Evolutionary conservation across 345 rosid genomes (phyloP).

Genomic region (Mercurialis annua): DNA sequence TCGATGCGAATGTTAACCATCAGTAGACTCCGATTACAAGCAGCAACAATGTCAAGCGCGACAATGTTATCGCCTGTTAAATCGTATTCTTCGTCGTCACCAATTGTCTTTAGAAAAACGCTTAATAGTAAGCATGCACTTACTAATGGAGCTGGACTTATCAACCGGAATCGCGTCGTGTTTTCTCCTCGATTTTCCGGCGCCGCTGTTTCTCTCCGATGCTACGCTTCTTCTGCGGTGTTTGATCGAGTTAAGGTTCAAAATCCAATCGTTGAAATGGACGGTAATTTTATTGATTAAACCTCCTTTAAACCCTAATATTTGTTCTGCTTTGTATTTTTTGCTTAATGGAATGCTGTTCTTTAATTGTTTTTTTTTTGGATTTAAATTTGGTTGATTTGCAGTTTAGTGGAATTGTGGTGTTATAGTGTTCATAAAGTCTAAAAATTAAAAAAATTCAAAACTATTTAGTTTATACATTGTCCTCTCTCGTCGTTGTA

Average conservation of each 20-base stretch:
- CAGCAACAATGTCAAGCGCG: slow-evolving; percentile 33
- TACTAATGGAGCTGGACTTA: background rate
- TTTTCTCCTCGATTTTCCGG: slow-evolving; percentile 20
- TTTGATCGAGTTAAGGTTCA: slow-evolving; percentile 37
- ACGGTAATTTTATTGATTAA: slow-evolving; percentile 34
- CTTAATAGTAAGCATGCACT: too few relatives aligned
- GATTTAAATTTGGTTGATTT: background rate
- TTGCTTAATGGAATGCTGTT: background rate
- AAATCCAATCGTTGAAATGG: slow-evolving; percentile 46
- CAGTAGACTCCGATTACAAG: slow-evolving; percentile 10
- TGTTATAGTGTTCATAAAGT: too few relatives aligned
- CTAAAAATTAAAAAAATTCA: too few relatives aligned
- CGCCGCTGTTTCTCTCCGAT: slow-evolving; percentile 28
- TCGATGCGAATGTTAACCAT: slow-evolving; percentile 2
- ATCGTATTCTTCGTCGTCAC: background rate
- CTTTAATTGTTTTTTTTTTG: too few relatives aligned
- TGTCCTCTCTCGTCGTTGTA: too few relatives aligned
- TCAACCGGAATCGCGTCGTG: slow-evolving; percentile 11
- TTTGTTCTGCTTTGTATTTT: background rate
- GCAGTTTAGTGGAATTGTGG: too few relatives aligned
- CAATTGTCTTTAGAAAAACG: too few relatives aligned
- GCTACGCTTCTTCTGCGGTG: slow-evolving; percentile 29
- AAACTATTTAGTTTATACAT: too few relatives aligned
- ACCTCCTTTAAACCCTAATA: slow-evolving; percentile 25
- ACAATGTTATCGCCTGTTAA: slow-evolving; percentile 25